Conservation (phyloP, 805 yeast species). For the Komagataella mondaviorum region DNA sequence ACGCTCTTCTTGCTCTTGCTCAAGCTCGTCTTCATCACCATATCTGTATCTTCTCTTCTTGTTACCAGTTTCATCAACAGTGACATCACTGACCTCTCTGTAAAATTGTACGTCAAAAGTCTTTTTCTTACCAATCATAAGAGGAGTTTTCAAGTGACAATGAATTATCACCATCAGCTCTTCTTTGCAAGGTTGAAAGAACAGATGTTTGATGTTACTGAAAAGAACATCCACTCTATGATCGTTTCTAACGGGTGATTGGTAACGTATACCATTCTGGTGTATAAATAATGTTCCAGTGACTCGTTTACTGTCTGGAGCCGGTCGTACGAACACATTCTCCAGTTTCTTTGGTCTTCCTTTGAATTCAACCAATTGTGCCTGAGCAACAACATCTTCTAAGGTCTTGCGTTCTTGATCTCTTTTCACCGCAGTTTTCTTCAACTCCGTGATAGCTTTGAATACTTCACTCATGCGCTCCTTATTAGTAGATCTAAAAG, state of each 20-base stretch:
- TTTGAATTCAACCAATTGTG: constrained; percentile 66
- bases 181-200: constrained; percentile 93
- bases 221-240: constrained; percentile 81
- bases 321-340: constrained; percentile 83
- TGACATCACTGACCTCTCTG: constrained; percentile 91
- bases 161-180: constrained; percentile 89
- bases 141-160: constrained; percentile 82
- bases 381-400: constrained; percentile 93
- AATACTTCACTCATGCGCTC: constrained; percentile 85
- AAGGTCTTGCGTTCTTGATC: constrained; percentile 83
- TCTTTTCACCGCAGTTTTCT: constrained; percentile 80
- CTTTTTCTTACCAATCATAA: constrained; percentile 91
- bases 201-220: constrained; percentile 82
- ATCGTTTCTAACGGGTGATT: constrained; percentile 72
- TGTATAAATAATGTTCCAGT: constrained; percentile 88
- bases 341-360: constrained; percentile 82
- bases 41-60: constrained; percentile 76
- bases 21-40: constrained; percentile 97
- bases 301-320: constrained; percentile 92
- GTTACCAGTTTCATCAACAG: constrained; percentile 94
- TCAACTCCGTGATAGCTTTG: constrained; percentile 82
- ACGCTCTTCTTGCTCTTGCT: constrained; percentile 97
- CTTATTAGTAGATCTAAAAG: constrained; percentile 80
- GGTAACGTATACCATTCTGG: constrained; percentile 92
- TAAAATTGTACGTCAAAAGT: constrained; percentile 93